Base-by-base conservation (phyloP, 2,329 filamentous ascomycete genomes). In the Metarhizium guizhouense region DNA sequence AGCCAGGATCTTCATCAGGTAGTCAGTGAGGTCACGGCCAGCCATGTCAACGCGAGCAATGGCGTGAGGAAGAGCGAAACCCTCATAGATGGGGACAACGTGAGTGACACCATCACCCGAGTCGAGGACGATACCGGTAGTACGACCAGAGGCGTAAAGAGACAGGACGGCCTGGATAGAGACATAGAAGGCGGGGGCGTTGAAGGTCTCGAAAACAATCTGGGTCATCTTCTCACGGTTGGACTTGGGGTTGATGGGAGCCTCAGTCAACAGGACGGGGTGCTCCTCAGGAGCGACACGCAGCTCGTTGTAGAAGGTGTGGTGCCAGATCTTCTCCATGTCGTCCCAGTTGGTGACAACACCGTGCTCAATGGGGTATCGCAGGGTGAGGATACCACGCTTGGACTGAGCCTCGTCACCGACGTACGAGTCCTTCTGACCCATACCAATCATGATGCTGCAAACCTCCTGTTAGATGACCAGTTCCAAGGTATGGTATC, bases 151-250 rank as follows among this genome's bases (percentile, higher is more conserved):
- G 70, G 94, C 94, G 82, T 99, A 99, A 76, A 99, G 88, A 63
- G 94, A 99, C 70, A 99, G 85, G 65, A 99, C 94, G 75, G 94
- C 94, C 86, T 97, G 93, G 78, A 99, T 99, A 72, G 94, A 97
- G 83, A 99, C 94, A 85, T 99, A 99, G 87, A 99, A 97, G 69
- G 94, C 94, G 68, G 94, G 94, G 70, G 94, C 93, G 83, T 99
- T 97, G 87, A 99, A 99, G 70, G 94, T 99, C 87, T 99, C 94
- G 83, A 99, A 99, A 76, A 99, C 92, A 66, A 99, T 99, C 83
- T 99, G 94, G 68, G 94, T 97, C 94, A 99, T 99, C 91, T 99
- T 99, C 86, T 99, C 94, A 87, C 94, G 90, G 86, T 99, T 99
- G 83, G 90, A 95, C 86, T 97, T 97, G 77, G 94, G 94, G 87